phyloP scores from a whole-genome alignment of 2,329 filamentous ascomycete genomes.

The Aureobasidium leucospermi region DNA sequence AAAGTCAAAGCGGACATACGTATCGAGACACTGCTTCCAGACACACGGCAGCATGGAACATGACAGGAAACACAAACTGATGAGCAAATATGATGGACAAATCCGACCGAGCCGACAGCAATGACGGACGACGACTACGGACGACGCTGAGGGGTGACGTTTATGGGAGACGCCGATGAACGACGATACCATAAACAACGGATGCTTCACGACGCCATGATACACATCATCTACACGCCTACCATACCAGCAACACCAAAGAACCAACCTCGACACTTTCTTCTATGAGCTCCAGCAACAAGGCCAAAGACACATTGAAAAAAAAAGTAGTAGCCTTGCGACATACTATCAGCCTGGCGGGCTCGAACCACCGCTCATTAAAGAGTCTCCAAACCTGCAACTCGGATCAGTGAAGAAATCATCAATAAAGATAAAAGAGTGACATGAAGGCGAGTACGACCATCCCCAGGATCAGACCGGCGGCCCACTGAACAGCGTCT shows the following conservation, averaged over 20 bases:
- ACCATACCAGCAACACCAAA: background rate
- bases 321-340: background rate
- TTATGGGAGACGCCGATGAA: background rate
- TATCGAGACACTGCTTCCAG: no score
- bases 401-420: background rate
- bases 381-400: background rate
- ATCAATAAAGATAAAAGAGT: background rate
- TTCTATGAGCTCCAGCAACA: background rate
- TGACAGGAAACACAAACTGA: no score
- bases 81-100: no score
- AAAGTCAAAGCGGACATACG: no score
- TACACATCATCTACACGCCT: background rate
- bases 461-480: no score
- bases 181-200: background rate
- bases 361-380: background rate
- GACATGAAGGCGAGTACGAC: background rate
- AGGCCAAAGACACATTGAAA: conserved; percentile 1
- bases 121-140: no score
- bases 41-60: no score
- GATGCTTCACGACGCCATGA: background rate
- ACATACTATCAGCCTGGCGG: background rate
- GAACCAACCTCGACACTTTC: background rate
- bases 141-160: no score
- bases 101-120: no score
- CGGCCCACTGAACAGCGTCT: background rate